phyloP scores from a whole-genome alignment of 495 filamentous ascomycete genomes.

The Geopyxis carbonaria region DNA sequence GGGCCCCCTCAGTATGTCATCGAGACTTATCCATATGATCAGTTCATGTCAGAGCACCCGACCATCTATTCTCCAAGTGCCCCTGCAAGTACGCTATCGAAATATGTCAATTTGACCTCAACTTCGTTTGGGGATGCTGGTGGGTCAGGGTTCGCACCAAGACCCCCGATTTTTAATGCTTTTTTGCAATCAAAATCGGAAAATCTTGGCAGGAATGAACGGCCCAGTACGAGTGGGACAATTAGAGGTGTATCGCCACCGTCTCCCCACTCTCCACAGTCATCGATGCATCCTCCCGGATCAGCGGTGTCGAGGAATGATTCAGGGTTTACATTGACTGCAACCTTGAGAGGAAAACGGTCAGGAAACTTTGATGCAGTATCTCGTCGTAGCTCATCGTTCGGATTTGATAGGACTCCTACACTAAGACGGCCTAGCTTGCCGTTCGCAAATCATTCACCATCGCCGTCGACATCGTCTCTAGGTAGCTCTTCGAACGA shows the following conservation, averaged over 20 bases:
- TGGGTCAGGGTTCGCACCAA: conserved; percentile 36
- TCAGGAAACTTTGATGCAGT: conserved; percentile 82
- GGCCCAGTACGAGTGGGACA: conserved; percentile 68
- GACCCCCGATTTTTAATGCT: conserved; percentile 65
- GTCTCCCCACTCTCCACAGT: conserved; percentile 71
- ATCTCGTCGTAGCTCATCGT: conserved; percentile 77
- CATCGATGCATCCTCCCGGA: conserved; percentile 50
- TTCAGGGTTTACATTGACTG: conserved; percentile 69
- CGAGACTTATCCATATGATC: conserved; percentile 78
- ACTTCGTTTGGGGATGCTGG: conserved; percentile 54
- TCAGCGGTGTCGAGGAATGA: conserved; percentile 74
- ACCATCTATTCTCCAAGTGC: conserved; percentile 57
- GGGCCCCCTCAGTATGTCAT: conserved; percentile 89
- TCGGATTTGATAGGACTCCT: conserved; percentile 55
- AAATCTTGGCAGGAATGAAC: conserved; percentile 42
- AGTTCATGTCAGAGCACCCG: conserved; percentile 71
- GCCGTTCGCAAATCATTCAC: conserved; percentile 65
- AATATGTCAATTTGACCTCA: conserved; percentile 75
- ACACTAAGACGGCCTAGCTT: conserved; percentile 63
- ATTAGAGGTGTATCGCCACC: conserved; percentile 57
- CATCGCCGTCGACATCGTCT: conserved; percentile 70
- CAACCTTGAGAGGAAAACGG: conserved; percentile 77
- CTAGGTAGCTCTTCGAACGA: conserved; percentile 39
- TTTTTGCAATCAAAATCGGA: conserved; percentile 64
- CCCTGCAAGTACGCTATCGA: conserved; percentile 53